Conservation (phyloP, 2,329 filamentous ascomycete genomes). For the Amesomyces nigricolor region DNA sequence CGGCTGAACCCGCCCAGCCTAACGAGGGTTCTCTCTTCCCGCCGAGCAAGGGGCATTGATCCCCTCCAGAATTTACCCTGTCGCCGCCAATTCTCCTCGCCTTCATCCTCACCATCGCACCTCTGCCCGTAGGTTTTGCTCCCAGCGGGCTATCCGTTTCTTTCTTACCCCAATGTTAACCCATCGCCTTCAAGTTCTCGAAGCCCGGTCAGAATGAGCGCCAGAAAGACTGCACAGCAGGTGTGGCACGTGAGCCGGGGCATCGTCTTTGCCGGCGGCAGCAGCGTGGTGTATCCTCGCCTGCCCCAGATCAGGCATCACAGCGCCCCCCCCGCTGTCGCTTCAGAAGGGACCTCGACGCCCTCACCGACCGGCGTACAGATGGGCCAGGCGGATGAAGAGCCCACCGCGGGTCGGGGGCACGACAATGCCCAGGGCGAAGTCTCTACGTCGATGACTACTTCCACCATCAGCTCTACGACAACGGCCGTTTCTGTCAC, state of each 20-base stretch:
- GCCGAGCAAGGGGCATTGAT: not conserved
- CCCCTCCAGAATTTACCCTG: not conserved
- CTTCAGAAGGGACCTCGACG: not conserved
- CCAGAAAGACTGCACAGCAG: slow-evolving; percentile 12
- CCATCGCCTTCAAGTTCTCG: not conserved
- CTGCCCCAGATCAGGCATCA: slow-evolving; percentile 20
- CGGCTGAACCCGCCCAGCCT: not conserved
- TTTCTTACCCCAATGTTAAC: not conserved
- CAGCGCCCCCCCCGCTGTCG: slow-evolving; percentile 10
- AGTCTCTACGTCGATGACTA: not conserved
- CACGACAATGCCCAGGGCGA: not conserved
- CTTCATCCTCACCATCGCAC: not conserved
- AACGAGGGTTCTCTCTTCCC: slow-evolving; percentile 1
- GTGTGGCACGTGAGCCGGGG: slow-evolving; percentile 37
- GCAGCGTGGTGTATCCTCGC: slow-evolving; percentile 24
- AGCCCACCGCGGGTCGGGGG: not conserved
- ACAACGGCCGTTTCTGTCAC: not conserved
- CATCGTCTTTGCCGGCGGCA: slow-evolving; percentile 33
- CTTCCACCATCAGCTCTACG: not conserved
- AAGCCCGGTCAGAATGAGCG: slow-evolving; percentile 17
- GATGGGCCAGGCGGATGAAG: not conserved
- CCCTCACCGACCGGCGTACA: not conserved
- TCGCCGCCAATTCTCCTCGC: slow-evolving; percentile 1
- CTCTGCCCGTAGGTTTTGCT: slow-evolving; percentile 8
- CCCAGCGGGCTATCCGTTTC: not conserved